Evolutionary conservation across 1,284 basidiomycete genomes (phyloP), one percentile per base, ranked within the genome.

Genomic region (Pterulicium gracile): DNA sequence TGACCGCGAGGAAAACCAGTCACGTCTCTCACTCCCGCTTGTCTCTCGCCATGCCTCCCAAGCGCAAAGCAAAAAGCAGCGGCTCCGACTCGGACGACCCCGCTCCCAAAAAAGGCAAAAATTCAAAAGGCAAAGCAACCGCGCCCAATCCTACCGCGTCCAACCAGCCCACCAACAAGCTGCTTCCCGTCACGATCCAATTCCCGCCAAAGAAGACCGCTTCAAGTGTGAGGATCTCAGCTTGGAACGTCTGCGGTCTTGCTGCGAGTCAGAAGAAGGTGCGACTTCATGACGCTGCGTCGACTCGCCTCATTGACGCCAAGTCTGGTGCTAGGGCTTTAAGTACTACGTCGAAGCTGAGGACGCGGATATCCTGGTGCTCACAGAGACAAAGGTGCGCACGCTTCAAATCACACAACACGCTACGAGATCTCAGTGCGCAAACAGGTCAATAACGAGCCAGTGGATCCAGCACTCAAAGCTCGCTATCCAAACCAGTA

Each of bases 361-460:
- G 56, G 79, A 90, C 56, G 77, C 88, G 0, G 88, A 92, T 58
- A 69, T 92, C 18, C 65, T 91, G 23, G 73, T 91, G 10, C 62
- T 91, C 43, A 88, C 83, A 0, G 88, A 92, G 63, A 90, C 87
- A 14, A 92, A 90, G 70, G 84, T 77, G 46, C 42, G 57, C 36
- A 10, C 39, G 7, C 10, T 20, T 45, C 34, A 32, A 15, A 48
- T 47, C 41, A 51, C 35, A 49, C 17, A 36, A 15, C 15, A 17
- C 15, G 21, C 35, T 43, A 0, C 43, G 27, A n/a, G 27, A 32
- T 32, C n/a, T n/a, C n/a, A 32, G 27, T 32, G 27, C 27, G 27
- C 36, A 18, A 7, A 13, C 48, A 88, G 83, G 75, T 84, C 39
- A 85, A 86, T 56, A 67, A 82, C 43, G 67, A 66, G 43, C 79